Percentiles rank a stretch among this genome's conserved stretches.
phyloP scores from a whole-genome alignment of 257 asterid species.

The Cynanchum wilfordii region DNA sequence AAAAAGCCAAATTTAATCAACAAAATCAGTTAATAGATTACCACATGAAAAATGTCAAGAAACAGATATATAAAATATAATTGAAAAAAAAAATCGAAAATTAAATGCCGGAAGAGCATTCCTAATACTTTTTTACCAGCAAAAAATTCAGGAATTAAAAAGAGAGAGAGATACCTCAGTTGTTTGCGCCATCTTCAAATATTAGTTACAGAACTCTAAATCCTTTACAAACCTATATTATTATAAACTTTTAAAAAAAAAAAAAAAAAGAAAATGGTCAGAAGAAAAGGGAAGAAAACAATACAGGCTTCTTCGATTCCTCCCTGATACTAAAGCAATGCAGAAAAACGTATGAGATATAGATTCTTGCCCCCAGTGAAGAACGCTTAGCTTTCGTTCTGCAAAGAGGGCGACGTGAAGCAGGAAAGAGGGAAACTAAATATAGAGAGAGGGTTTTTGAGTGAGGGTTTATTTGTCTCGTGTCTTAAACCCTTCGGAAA shows the following conservation, averaged over 20 bases:
- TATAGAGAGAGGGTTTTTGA: not conserved
- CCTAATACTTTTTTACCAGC: not conserved
- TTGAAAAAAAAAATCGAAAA: not conserved
- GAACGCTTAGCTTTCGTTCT: not conserved
- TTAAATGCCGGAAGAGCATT: not conserved
- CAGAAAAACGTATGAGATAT: too few species aligned
- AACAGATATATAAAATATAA: not conserved
- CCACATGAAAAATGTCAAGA: not conserved
- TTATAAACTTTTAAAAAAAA: not conserved
- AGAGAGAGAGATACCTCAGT: constrained; percentile 1
- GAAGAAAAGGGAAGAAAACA: not conserved
- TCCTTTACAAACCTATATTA: not conserved
- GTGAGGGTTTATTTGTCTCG: not conserved
- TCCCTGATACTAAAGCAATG: not conserved
- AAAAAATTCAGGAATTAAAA: not conserved
- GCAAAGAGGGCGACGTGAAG: not conserved
- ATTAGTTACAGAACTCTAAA: not conserved
- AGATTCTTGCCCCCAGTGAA: not conserved
- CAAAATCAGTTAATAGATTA: not conserved
- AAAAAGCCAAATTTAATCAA: not conserved
- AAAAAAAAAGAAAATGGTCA: not conserved
- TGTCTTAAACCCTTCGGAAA: not conserved
- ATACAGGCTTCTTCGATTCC: not conserved
- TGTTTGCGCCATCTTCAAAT: constrained; percentile 15
- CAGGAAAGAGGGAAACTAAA: not conserved